A percentile compares a stretch with the other conserved stretches of the same genome.
phyloP scores from a whole-genome alignment of 257 asterid genomes.

The Rhazya stricta region DNA sequence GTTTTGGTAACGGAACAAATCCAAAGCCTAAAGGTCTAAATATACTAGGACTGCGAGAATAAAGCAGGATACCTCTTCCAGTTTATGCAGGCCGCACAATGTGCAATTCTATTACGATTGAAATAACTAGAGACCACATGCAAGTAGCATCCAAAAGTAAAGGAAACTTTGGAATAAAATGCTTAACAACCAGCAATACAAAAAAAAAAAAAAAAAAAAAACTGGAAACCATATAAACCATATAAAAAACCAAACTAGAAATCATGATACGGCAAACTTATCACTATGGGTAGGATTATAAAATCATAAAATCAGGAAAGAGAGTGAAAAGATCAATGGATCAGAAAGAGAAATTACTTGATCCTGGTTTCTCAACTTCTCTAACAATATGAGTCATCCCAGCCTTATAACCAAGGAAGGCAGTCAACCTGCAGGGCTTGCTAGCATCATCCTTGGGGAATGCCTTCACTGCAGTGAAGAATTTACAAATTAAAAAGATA shows the following conservation, averaged over 20 bases:
- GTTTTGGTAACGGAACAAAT: neutral
- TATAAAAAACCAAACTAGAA: neutral
- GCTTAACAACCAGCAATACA: neutral
- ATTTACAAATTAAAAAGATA: neutral
- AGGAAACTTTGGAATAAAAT: neutral
- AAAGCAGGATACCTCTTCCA: neutral
- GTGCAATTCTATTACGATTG: neutral
- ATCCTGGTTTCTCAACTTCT: constrained; percentile 91
- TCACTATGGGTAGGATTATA: too few relatives aligned
- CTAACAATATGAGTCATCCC: constrained; percentile 98
- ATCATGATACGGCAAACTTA: neutral
- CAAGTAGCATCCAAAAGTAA: neutral
- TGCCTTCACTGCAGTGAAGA: constrained; percentile 69
- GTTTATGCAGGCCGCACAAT: neutral
- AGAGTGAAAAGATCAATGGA: neutral
- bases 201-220: too few relatives aligned
- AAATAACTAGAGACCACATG: neutral
- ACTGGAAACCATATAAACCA: neutral
- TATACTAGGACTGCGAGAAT: neutral
- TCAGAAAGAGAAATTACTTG: constrained; percentile 42
- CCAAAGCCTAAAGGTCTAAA: neutral
- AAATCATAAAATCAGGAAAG: neutral
- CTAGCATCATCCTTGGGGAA: constrained; percentile 78
- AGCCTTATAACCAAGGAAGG: constrained; percentile 91
- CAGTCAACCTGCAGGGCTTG: constrained; percentile 72